Percentiles rank a stretch among this genome's conserved stretches.
Conservation (phyloP, 164 flowering plant genomes). For the Platanus orientalis region DNA sequence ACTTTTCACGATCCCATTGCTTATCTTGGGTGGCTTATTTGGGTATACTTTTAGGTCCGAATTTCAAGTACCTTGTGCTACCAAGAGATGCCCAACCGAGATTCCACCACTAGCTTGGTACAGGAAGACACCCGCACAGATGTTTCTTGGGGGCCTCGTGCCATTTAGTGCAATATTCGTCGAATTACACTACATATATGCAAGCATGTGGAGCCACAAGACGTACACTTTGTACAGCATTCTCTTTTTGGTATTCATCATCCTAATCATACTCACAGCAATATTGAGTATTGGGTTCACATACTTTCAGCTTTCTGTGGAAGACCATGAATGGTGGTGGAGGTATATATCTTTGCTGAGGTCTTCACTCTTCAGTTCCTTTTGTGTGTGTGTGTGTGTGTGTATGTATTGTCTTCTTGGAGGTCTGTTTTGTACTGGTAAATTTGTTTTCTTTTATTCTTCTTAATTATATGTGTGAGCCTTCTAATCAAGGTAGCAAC, state of each 20-base stretch:
- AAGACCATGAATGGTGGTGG: conserved; percentile 94
- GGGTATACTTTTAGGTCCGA: conserved; percentile 40
- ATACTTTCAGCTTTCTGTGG: conserved; percentile 69
- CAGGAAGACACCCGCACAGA: conserved; percentile 51
- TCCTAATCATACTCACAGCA: conserved; percentile 51
- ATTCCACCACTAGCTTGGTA: conserved; percentile 68
- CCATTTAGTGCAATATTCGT: conserved; percentile 62
- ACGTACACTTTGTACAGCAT: conserved; percentile 42
- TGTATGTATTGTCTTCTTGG: too few species aligned
- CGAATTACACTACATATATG: conserved; percentile 59
- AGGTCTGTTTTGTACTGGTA: too few species aligned
- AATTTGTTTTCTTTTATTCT: too few species aligned
- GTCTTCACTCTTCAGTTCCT: not conserved
- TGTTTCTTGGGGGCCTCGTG: conserved; percentile 65
- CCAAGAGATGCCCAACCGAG: conserved; percentile 50
- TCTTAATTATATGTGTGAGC: too few species aligned
- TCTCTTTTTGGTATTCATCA: conserved; percentile 46
- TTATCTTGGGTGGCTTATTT: conserved; percentile 56
- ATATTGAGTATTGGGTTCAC: conserved; percentile 61
- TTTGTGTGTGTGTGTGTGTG: too few species aligned
- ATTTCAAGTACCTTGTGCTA: conserved; percentile 50
- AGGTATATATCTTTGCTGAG: conserved; percentile 43
- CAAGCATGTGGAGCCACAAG: conserved; percentile 78
- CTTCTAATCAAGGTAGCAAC: not conserved
- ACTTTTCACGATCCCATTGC: conserved; percentile 51